Evolutionary conservation across 139 green algal genomes (phyloP), one percentile per base, ranked within the genome.

Genomic region (Chlorella ohadii): DNA sequence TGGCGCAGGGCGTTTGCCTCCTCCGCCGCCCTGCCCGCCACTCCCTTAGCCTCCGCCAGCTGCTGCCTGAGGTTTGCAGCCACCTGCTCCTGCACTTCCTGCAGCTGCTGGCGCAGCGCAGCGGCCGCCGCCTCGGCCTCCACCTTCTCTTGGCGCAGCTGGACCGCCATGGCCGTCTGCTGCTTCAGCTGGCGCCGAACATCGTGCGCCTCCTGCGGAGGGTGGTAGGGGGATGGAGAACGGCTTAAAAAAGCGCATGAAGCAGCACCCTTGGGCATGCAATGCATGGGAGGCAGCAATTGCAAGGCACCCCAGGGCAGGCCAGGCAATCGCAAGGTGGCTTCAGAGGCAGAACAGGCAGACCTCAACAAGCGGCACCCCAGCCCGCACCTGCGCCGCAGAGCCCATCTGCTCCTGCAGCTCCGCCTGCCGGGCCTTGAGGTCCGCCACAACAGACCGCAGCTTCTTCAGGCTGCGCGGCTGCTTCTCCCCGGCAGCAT

Each of bases 381-480:
- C 25, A 38, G 63, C 11, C 28, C 13, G 27, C 16, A 73, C 67
- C 67, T 51, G 67, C 64, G 64, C 64, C 2, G 64, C 64, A 13
- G 64, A 59, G 11, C 51, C 51, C 51, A 59, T 59, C 51, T 59
- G 51, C n/a, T 38, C 39, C 74, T 81, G 41, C 74, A 82, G 57
- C 15, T 38, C 34, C 13, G 36, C 59, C 9, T 59, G 51, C 51
- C 51, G 51, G 33, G 36, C 59, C 59, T 72, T 63, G 22, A 82
- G 76, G 12, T 63, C 76, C 0, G 38, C 36, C 12, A 82, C 76
- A 59, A 72, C 56, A 1, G 63, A 25, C 25, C 76, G 76, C 57
- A 82, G 76, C 76, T 72, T 39, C 76, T 82, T 66, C 76, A 82
- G 41, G 23, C 76, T 63, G 0, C 76, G 76, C 25, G 64, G 76